A percentile compares a stretch with the other conserved stretches of the same genome.
Conservation (phyloP, 176 grass and related monocot species). For the Oryza meyeriana region DNA sequence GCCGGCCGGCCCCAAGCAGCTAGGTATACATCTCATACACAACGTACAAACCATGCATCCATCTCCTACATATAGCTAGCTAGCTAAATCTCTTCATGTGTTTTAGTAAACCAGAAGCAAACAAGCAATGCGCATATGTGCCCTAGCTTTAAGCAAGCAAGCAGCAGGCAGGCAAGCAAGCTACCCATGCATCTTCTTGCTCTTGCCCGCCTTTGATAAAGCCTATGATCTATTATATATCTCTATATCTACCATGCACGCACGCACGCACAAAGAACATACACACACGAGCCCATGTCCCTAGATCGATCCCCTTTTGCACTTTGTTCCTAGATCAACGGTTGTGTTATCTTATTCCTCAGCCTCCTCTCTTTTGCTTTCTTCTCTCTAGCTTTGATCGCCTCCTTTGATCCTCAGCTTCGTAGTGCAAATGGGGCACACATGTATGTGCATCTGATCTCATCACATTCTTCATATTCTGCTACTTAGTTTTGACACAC, state of each 20-base stretch:
- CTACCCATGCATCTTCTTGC: constrained; percentile 31
- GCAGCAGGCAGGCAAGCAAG: constrained; percentile 20
- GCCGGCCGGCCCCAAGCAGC: constrained; percentile 15
- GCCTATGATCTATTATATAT: constrained; percentile 51
- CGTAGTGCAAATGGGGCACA: not conserved
- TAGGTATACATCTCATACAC: not conserved
- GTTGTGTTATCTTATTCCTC: constrained; percentile 57
- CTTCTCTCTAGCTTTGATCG: constrained; percentile 24
- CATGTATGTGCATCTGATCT: constrained; percentile 6
- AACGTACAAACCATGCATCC: not conserved
- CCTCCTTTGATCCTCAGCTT: not conserved
- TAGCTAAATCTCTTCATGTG: not conserved
- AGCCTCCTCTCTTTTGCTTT: constrained; percentile 37
- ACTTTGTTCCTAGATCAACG: constrained; percentile 56
- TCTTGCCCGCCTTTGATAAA: constrained; percentile 57
- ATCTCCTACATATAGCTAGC: not conserved
- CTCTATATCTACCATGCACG: constrained; percentile 16
- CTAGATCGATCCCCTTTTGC: constrained; percentile 32
- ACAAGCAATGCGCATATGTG: constrained; percentile 32
- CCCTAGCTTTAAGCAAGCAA: constrained; percentile 31
- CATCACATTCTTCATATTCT: not conserved
- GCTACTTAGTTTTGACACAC: not conserved
- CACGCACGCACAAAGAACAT: constrained; percentile 8
- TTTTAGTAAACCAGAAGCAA: constrained; percentile 19
- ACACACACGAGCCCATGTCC: constrained; percentile 47